Evolutionary conservation across 352 stramenopile genomes (phyloP), one percentile per base, ranked within the genome.

Genomic region (Salisapilia sapeloensis): DNA sequence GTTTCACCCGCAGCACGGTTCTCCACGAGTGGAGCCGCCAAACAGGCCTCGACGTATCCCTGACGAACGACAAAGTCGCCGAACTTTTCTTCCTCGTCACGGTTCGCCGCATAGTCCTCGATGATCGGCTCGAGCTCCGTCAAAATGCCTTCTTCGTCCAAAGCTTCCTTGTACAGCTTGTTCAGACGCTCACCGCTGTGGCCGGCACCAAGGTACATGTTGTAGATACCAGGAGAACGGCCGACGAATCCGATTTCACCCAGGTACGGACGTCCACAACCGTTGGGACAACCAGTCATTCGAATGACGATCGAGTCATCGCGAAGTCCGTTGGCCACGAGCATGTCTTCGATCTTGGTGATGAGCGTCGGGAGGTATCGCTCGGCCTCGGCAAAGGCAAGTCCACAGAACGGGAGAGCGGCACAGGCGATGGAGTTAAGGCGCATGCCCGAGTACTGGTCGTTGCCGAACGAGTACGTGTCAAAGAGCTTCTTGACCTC

Each of bases 251-350:
- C 93, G 30, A 98, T 81, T 62, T 98, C 93, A 14, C 92, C 93
- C 72, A 98, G 87, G 72, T 97, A 98, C 13, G 93, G 93, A 11
- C 93, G 62, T 3, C 87, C 92, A 49, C 92, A 98, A 29, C 93
- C 93, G 60, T 98, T 98, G 18, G 92, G 85, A 55, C 93, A 98
- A 26, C 93, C 92, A n/a, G 92, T 98, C 92, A 97, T 98, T 25
- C 93, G 83, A 32, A 98, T 95, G 28, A 97, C 65, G 41, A 98
- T 96, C 48, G 95, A 83, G 48, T 97, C 87, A 40, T 97, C 85
- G 9, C 66, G 65, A 10, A 98, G 51, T 13, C 86, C 87, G 46
- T 82, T 60, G 34, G 72, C 79, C 42, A 87, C 69, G 35, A 98
- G 57, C 22, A 97, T 43, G 14, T 71, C 57, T 23, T 96, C 79